Percentiles rank a stretch among this genome's conserved stretches.
These are phyloP conservation scores for Xylaria longipes DNA, from an alignment of 495 filamentous ascomycete species.

Conservation along the genomic window DNA sequence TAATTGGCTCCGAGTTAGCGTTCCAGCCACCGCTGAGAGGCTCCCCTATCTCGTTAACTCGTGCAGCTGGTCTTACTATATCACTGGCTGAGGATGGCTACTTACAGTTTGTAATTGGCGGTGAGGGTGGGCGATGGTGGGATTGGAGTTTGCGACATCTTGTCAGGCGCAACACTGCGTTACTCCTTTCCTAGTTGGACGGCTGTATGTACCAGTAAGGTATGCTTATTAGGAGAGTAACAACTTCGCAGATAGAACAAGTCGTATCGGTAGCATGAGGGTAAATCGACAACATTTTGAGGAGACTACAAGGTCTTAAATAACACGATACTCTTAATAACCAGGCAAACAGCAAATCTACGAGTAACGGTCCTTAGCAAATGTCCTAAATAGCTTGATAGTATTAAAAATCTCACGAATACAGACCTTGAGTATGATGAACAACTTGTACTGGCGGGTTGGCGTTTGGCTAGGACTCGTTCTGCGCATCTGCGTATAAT, in stretches of 20 bases:
- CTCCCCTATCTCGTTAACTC: not conserved
- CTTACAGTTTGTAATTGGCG: not conserved
- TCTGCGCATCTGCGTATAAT: constrained; percentile 14
- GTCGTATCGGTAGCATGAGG: not conserved
- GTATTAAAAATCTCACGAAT: not conserved
- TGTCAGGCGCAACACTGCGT: not conserved
- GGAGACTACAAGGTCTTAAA: not conserved
- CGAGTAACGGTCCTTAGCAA: constrained; percentile 9
- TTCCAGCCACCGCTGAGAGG: not conserved
- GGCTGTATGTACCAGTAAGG: not conserved
- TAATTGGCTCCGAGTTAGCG: not conserved
- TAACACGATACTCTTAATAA: not conserved
- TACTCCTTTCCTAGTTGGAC: not conserved
- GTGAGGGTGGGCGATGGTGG: not conserved
- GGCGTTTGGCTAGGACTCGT: not conserved
- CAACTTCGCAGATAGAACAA: not conserved
- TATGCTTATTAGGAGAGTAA: not conserved
- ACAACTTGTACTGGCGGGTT: not conserved
- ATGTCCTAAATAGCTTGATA: constrained; percentile 1
- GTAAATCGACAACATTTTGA: not conserved
- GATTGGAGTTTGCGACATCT: not conserved
- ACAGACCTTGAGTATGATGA: not conserved
- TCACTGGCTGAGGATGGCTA: not conserved
- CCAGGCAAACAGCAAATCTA: not conserved
- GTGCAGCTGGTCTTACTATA: not conserved